These are phyloP conservation scores for Rhizopogon roseolus DNA, from an alignment of 768 basidiomycete species.

Conservation along the genomic window DNA sequence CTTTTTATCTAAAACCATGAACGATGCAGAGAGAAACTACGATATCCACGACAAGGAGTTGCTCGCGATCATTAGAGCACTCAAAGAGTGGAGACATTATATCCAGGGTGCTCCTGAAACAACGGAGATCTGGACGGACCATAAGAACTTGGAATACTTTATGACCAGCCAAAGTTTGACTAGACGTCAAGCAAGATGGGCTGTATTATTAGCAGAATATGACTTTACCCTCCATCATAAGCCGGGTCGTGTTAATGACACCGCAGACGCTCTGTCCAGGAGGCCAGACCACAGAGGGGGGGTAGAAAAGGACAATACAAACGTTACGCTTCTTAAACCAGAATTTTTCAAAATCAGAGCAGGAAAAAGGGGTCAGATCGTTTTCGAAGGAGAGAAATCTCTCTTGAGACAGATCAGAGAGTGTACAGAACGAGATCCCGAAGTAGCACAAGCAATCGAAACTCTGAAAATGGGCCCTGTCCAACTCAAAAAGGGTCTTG, in stretches of 20 bases:
- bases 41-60: constrained; percentile 28
- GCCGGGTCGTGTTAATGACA: too few relatives aligned
- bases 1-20: constrained; percentile 23
- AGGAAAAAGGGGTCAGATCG: background rate
- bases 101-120: background rate
- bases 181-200: constrained; percentile 18
- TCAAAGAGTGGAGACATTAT: background rate
- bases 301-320: too few relatives aligned
- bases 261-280: too few relatives aligned
- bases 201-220: constrained; percentile 17
- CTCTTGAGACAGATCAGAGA: background rate
- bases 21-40: constrained; percentile 35
- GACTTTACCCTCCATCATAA: too few relatives aligned
- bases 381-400: background rate
- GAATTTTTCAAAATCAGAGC: background rate
- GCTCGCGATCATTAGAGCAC: background rate
- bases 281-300: too few relatives aligned
- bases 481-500: background rate
- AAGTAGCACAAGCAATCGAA: background rate
- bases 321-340: too few relatives aligned
- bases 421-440: background rate
- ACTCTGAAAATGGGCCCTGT: background rate
- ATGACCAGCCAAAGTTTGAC: constrained; percentile 20
- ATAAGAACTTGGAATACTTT: constrained; percentile 36
- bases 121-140: constrained; percentile 12